Evolutionary conservation across 2,329 filamentous ascomycete species (phyloP), one percentile per base, ranked within the genome.

Genomic region (Cylindrodendrum hubeiense): DNA sequence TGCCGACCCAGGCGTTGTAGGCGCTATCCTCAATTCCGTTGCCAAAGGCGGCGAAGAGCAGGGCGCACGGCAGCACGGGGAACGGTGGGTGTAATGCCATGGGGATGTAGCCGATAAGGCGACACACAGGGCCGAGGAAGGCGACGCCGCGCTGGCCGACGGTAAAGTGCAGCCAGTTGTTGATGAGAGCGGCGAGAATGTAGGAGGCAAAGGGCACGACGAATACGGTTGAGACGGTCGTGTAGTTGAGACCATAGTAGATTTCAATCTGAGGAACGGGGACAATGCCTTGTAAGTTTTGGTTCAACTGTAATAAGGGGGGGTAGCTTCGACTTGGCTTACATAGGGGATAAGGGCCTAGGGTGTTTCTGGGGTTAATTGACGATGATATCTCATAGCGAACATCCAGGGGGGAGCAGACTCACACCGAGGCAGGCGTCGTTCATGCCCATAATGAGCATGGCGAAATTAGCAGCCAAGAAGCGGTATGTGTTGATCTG

Each of bases 141-240:
- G 92, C 91, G 10, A 94, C 86, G 10, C 93, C 93, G 17, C 91
- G 86, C 74, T 93, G 92, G 37, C 93, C 93, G 53, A 89, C 82
- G 39, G 80, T 82, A 70, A 90, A 81, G 76, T 93, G 91, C 49
- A 93, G 84, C 10, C 79, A 78, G 74, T 90, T 91, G 77, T 92
- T 93, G 53, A 86, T 75, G 1, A 92, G 77, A 1, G 90, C 90
- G 1, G 90, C 89, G 3, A 85, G 71, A 15, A 87, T 83, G 78
- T 93, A 93, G 50, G 90, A 91, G 3, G 86, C 80, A 52, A 92
- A 88, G 0, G 90, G 90, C 0, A 90, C 86, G 12, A 93, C 81
- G 76, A 93, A 93, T 46, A 92, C 79, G 2, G 91, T 82, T 0
- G 91, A 91, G 4, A 93, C 85, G 58, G 90, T 79, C 4, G 87